Evolutionary conservation across 169 alveolate genomes (phyloP), one percentile per base, ranked within the genome.

Genomic region (Perkinsus chesapeaki): DNA sequence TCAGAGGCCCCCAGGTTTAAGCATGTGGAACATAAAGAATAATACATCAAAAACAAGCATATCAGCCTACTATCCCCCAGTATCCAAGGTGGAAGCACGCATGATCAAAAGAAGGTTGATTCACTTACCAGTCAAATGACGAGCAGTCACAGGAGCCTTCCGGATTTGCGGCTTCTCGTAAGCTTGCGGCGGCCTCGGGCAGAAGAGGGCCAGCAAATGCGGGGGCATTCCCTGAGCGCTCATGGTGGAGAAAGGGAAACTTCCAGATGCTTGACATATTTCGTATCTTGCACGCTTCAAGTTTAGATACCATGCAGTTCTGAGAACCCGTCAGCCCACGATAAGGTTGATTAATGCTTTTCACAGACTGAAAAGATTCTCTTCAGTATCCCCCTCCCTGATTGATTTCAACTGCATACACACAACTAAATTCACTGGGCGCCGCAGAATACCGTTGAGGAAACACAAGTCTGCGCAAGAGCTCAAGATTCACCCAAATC

Each of bases 191-290:
- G 97, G 97, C 48, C 97, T 94, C 36, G 97, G 97, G 73, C 96
- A 97, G 91, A 96, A 96, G 82, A 96, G 95, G 92, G 95, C 97
- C 93, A 96, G 82, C 39, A 96, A 94, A 82, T 96, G 97, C 48
- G 97, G 97, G 1, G 97, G 97, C 97, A 96, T 95, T 39, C 97
- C 97, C 34, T 95, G 95, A n/a, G 97, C 97, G 38, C 97, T 95
- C 97, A 96, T 96, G 60, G 60, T 43, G 60, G 60, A 43, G 60
- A 43, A 43, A 43, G 60, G 60, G 60, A 43, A 43, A 16, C 60
- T 43, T 5, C 5, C 5, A 43, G 16, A 16, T 43, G 16, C 23
- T 43, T 9, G 60, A 9, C 5, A 43, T 9, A 43, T 16, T 9
- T 43, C 60, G n/a, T n/a, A n/a, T n/a, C n/a, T n/a, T n/a, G n/a